Evolutionary conservation across 176 grass and related monocot genomes (phyloP).

Genomic region (Cenchrus americanus): DNA sequence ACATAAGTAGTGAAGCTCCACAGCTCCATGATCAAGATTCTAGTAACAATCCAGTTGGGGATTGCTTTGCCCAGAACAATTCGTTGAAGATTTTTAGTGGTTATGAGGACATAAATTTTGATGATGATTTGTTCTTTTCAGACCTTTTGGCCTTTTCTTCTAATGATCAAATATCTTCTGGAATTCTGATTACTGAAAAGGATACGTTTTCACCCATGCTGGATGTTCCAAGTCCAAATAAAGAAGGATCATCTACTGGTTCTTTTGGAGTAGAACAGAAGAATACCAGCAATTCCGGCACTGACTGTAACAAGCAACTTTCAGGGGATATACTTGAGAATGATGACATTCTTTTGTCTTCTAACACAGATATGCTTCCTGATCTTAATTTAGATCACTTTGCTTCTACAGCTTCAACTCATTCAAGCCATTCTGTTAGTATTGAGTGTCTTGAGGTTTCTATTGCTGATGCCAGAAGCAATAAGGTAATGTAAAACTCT

Average conservation of each 20-base stretch:
- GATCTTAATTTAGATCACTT: conserved; percentile 53
- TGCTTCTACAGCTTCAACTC: conserved; percentile 33
- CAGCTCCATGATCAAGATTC: conserved; percentile 25
- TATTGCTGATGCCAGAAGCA: conserved; percentile 61
- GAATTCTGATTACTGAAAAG: conserved; percentile 22
- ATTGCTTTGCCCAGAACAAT: conserved; percentile 4
- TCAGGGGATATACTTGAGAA: conserved; percentile 24
- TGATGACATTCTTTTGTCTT: conserved; percentile 16
- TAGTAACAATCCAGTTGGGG: conserved; percentile 7
- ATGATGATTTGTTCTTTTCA: background rate
- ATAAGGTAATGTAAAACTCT: conserved; percentile 53
- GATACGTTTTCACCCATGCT: conserved; percentile 9
- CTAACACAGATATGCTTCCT: conserved; percentile 44
- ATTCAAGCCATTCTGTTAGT: conserved; percentile 55
- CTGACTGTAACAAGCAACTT: conserved; percentile 9
- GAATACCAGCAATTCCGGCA: conserved; percentile 8
- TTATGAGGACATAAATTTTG: conserved; percentile 33
- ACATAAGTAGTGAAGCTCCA: conserved; percentile 22
- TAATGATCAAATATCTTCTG: conserved; percentile 26
- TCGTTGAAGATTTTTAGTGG: conserved; percentile 16
- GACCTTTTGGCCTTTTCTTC: conserved; percentile 6
- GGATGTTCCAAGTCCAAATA: conserved; percentile 20
- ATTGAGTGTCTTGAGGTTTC: conserved; percentile 55
- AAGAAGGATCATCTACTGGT: conserved; percentile 20
- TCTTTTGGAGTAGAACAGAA: conserved; percentile 22